Percentiles rank a stretch among this genome's conserved stretches.
Evolutionary conservation across 1,284 basidiomycete species (phyloP).

Genomic region (Kwoniella shivajii): DNA sequence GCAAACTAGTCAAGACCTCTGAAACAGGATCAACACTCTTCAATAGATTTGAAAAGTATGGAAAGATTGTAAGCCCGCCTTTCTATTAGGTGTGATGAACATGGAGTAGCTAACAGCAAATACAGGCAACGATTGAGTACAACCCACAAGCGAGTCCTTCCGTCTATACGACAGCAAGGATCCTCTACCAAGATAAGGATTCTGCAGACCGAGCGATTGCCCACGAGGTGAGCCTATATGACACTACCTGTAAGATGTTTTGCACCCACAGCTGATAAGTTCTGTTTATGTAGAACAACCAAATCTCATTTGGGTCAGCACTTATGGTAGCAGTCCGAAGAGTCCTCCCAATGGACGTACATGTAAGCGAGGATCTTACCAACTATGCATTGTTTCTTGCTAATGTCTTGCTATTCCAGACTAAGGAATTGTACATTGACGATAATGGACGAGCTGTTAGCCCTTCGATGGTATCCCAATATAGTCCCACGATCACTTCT

Average conservation of each 20-base stretch:
- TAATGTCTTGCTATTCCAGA: conserved; percentile 12
- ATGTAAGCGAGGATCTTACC: too few relatives aligned
- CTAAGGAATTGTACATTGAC: conserved; percentile 37
- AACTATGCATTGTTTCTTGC: neutral
- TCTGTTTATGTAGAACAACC: conserved; percentile 12
- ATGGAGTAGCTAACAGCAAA: neutral
- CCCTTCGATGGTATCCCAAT: conserved; percentile 31
- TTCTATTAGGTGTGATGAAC: neutral
- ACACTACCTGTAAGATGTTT: too few relatives aligned
- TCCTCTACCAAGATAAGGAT: conserved; percentile 30
- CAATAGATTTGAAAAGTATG: conserved; percentile 39
- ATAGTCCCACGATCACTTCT: neutral
- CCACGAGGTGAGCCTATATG: conserved; percentile 36
- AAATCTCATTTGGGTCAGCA: conserved; percentile 31
- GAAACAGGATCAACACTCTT: conserved; percentile 32
- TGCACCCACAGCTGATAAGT: neutral
- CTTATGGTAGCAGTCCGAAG: conserved; percentile 35
- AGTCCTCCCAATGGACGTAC: conserved; percentile 35
- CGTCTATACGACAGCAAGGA: conserved; percentile 31
- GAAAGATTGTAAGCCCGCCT: conserved; percentile 31
- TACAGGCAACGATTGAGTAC: conserved; percentile 34
- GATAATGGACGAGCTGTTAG: conserved; percentile 28
- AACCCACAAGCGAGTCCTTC: conserved; percentile 16
- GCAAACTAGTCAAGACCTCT: conserved; percentile 29
- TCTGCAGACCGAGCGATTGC: conserved; percentile 32